These are phyloP conservation scores for Hypoxylon sp. DNA, from an alignment of 2,329 filamentous ascomycete genomes.

Conservation along the genomic window DNA sequence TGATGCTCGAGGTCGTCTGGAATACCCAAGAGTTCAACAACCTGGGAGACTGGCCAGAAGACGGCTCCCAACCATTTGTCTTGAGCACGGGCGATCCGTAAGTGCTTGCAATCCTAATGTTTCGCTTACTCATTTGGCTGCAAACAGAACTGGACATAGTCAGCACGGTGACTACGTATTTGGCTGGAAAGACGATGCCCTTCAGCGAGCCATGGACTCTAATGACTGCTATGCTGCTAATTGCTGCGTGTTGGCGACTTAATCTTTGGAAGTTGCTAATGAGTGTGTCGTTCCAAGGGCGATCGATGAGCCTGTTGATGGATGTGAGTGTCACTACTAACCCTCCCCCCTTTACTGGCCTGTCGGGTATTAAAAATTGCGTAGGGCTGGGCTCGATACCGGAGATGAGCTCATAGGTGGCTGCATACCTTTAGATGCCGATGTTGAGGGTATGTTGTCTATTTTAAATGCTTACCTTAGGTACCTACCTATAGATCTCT, in stretches of 20 bases:
- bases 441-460: no score
- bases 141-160: no score
- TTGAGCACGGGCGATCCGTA: slow-evolving; percentile 6
- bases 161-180: slow-evolving; percentile 1
- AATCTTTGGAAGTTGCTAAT: slow-evolving; percentile 31
- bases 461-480: no score
- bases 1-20: slow-evolving; percentile 74
- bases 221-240: slow-evolving; percentile 29
- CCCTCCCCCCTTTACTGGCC: background rate
- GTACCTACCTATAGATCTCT: background rate
- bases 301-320: slow-evolving; percentile 30
- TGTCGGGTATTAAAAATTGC: background rate
- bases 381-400: slow-evolving; percentile 18
- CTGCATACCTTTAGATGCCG: background rate
- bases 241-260: slow-evolving; percentile 24
- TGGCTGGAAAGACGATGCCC: slow-evolving; percentile 33
- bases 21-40: slow-evolving; percentile 51
- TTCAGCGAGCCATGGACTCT: slow-evolving; percentile 32
- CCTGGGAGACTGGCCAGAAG: slow-evolving; percentile 43
- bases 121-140: no score
- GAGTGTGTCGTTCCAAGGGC: slow-evolving; percentile 25
- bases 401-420: background rate
- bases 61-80: slow-evolving; percentile 48
- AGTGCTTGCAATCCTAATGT: no score
- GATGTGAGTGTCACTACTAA: slow-evolving; percentile 28